Evolutionary conservation across 129 eudicot species (phyloP).

Genomic region (Artemisia tridentata): DNA sequence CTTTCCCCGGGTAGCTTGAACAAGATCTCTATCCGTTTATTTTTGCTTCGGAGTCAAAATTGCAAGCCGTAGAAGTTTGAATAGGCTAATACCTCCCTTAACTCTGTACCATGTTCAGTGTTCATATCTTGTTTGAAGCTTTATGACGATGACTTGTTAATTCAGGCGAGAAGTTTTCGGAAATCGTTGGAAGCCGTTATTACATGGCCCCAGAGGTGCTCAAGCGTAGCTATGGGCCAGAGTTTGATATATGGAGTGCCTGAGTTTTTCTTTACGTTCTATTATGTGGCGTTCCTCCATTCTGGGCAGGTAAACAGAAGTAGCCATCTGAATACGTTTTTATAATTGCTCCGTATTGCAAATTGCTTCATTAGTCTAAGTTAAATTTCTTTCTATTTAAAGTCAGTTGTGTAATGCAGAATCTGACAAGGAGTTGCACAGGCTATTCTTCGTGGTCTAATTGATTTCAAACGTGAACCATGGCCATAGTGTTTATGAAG

Average conservation of each 20-base stretch:
- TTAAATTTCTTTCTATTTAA: not conserved
- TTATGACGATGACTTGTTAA: no score
- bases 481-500: conserved; percentile 72
- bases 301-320: conserved; percentile 60
- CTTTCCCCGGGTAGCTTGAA: no score
- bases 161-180: conserved; percentile 69
- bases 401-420: conserved; percentile 40
- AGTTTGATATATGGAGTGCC: conserved; percentile 87
- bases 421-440: conserved; percentile 87
- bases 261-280: conserved; percentile 71
- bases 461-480: conserved; percentile 73
- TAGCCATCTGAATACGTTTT: not conserved
- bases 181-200: conserved; percentile 84
- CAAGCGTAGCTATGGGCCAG: conserved; percentile 70
- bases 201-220: conserved; percentile 26
- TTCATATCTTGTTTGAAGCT: no score
- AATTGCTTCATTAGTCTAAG: not conserved
- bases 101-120: no score
- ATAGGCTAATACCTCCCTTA: no score
- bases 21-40: no score
- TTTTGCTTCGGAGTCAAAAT: no score
- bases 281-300: conserved; percentile 83
- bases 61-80: no score
- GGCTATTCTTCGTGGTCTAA: conserved; percentile 40
- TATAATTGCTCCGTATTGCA: not conserved